A percentile compares a stretch with the other conserved stretches of the same genome.
Evolutionary conservation across 768 basidiomycete species (phyloP).

Genomic region (Serendipita sp.): DNA sequence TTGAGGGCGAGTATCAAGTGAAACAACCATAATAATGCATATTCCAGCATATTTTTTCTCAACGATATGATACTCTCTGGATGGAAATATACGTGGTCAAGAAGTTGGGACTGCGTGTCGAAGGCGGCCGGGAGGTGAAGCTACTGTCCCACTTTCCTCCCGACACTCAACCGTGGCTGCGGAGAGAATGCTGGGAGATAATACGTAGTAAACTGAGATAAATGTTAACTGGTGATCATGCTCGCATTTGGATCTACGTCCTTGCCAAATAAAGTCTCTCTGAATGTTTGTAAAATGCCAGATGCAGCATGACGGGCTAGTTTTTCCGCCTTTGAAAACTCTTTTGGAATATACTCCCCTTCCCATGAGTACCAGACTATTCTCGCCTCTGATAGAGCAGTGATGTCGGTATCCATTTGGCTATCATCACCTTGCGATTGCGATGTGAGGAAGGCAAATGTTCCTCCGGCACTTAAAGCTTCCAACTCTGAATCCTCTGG

Average conservation of each 20-base stretch:
- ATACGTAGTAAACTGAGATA: no score
- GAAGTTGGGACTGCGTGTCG: neutral
- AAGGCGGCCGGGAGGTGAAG: neutral
- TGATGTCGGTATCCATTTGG: neutral
- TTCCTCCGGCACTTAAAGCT: constrained; percentile 30
- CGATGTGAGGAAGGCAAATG: constrained; percentile 46
- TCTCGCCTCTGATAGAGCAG: neutral
- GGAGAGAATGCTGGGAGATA: no score
- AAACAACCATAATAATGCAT: neutral
- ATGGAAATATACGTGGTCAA: neutral
- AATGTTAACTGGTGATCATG: neutral
- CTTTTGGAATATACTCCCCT: neutral
- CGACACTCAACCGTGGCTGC: no score
- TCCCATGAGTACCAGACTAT: neutral
- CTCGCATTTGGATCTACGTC: neutral
- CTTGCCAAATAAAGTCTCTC: neutral
- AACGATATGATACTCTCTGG: neutral
- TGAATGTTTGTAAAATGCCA: neutral
- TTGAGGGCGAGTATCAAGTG: constrained; percentile 2
- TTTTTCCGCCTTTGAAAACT: neutral
- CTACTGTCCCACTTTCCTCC: no score
- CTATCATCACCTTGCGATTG: neutral
- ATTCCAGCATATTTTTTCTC: neutral
- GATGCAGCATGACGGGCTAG: neutral
- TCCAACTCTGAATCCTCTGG: constrained; percentile 30